Conservation (phyloP, 2,329 filamentous ascomycete species). For the Ascochyta koolunga region DNA sequence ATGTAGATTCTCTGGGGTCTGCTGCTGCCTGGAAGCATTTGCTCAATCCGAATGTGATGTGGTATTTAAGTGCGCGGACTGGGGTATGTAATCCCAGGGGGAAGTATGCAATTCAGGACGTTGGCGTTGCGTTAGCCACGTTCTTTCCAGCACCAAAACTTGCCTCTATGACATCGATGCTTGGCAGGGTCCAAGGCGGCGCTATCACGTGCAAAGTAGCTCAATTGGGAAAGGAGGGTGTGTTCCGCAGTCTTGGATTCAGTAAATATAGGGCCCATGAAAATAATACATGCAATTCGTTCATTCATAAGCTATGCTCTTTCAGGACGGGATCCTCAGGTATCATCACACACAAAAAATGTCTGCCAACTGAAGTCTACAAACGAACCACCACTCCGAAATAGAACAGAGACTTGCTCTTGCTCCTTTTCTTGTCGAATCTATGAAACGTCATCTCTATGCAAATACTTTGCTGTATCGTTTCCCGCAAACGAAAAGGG, state of each 20-base stretch:
- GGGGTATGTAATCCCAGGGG: no score
- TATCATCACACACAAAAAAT: conserved; percentile 11
- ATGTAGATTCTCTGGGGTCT: neutral
- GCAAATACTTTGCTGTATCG: conserved; percentile 42
- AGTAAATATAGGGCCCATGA: neutral
- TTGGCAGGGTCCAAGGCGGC: conserved; percentile 17
- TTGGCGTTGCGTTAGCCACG: neutral
- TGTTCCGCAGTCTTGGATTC: neutral
- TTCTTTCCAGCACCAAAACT: conserved; percentile 2
- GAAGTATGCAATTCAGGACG: neutral
- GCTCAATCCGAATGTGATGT: neutral
- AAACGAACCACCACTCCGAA: conserved; percentile 1
- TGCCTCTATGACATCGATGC: conserved; percentile 12
- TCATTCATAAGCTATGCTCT: conserved; percentile 13
- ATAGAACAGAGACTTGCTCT: neutral
- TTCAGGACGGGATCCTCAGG: neutral
- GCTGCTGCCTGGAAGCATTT: neutral
- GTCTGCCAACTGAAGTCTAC: conserved; percentile 3
- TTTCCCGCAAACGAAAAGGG: conserved; percentile 69
- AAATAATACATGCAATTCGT: neutral
- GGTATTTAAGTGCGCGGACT: neutral
- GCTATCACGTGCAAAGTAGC: neutral
- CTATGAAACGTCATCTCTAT: conserved; percentile 37
- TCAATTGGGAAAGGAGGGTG: neutral
- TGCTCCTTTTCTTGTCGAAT: neutral